phyloP scores from a whole-genome alignment of 331 rosid genomes.

The Malus hybrid region DNA sequence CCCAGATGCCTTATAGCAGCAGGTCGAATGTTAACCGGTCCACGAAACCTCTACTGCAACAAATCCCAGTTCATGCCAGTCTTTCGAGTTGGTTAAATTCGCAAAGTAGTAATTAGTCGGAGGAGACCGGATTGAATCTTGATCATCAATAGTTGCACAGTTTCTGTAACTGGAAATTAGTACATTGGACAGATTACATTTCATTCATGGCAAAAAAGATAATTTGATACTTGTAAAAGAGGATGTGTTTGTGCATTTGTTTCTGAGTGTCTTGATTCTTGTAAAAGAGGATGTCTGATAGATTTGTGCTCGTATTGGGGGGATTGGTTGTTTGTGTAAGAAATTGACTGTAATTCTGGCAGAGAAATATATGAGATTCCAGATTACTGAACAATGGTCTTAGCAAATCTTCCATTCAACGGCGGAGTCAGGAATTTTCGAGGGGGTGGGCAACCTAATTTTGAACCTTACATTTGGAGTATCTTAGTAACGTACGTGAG shows the following conservation, averaged over 20 bases:
- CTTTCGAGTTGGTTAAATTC: constrained; percentile 67
- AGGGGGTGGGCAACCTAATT: too few species aligned
- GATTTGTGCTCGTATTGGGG: constrained; percentile 10
- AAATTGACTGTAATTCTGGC: background rate
- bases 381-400: background rate
- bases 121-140: background rate
- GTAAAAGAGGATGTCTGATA: constrained; percentile 29
- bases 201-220: background rate
- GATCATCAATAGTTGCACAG: background rate
- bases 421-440: too few species aligned
- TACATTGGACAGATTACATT: background rate
- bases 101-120: constrained; percentile 22
- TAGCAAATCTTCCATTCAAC: too few species aligned
- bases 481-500: too few species aligned
- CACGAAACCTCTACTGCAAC: constrained; percentile 43
- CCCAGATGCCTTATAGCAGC: constrained; percentile 1
- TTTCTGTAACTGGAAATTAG: background rate
- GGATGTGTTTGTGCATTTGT: constrained; percentile 22
- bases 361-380: background rate
- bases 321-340: constrained; percentile 14
- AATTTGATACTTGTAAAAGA: background rate
- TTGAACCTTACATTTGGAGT: too few species aligned
- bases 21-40: constrained; percentile 26
- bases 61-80: constrained; percentile 60
- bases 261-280: constrained; percentile 27